Evolutionary conservation across 2,329 filamentous ascomycete genomes (phyloP), one percentile per base, ranked within the genome.

Genomic region (Thelonectria rubi): DNA sequence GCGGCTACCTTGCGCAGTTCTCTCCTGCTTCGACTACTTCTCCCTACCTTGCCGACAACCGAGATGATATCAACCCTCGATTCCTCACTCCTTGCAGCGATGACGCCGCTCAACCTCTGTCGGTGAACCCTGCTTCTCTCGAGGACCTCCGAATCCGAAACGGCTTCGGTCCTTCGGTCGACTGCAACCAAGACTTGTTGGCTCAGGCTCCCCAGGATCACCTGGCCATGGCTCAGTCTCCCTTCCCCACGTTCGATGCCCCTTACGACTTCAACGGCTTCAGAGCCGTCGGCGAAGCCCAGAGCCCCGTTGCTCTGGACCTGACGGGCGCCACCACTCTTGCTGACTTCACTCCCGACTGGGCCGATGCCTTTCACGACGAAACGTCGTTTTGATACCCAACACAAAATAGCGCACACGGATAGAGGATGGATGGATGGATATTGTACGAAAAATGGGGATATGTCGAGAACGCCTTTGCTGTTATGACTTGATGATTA

Each of bases 81-180:
- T 79, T 86, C 26, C 79, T 85, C 60, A 86, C 84, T 0, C 84
- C 84, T 1, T 82, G 79, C 73, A 86, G 83, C 73, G 84, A 87
- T 58, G 84, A 86, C 65, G 75, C 76, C 74, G 39, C 69, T 1
- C 68, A 72, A 6, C 55, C 60, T 8, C 62, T 72, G n/a, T 65
- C 67, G 9, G 65, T 75, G 18, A 70, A 73, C 30, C 70, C 74
- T 21, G 68, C 69, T 15, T 69, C 68, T 7, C 62, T 76, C 20
- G 74, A 76, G 58, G 70, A 71, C 15, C 53, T 67, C 15, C 67
- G 69, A 58, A 60, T 69, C 32, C 69, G 63, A 46, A 72, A 72
- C 48, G 70, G 70, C 20, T 72, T 72, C 54, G 70, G 70, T 34
- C 70, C 70, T 55, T 71, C 69, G 17, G 65, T 69, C 52, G 71